Conservation (phyloP, 257 asterid species). For the Ilex aquifolium region DNA sequence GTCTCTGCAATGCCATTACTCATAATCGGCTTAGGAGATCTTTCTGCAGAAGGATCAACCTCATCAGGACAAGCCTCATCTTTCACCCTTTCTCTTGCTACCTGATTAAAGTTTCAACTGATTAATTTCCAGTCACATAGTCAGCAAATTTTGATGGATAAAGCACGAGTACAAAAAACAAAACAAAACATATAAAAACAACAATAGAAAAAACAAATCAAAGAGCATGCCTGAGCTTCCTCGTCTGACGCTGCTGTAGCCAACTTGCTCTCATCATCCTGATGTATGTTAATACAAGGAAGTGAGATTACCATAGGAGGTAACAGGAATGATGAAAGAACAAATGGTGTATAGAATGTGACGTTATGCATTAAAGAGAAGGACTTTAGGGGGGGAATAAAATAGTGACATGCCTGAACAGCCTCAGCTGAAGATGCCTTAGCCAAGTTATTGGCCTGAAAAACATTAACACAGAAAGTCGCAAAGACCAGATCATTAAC, state of each 20-base stretch:
- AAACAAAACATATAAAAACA: too few relatives aligned
- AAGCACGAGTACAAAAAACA: background rate
- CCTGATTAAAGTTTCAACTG: constrained; percentile 34
- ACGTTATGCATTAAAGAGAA: background rate
- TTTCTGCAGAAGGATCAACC: constrained; percentile 23
- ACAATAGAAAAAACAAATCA: background rate
- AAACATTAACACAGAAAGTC: background rate
- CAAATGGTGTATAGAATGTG: background rate
- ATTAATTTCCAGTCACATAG: background rate
- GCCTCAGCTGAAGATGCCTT: constrained; percentile 8
- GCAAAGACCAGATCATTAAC: too few relatives aligned
- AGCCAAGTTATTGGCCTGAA: constrained; percentile 16
- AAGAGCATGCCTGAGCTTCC: constrained; percentile 14
- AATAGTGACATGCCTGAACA: constrained; percentile 14
- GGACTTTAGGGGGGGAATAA: background rate
- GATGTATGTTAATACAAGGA: background rate
- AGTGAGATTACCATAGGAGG: background rate
- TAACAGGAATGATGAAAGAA: background rate
- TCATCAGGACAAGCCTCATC: constrained; percentile 36
- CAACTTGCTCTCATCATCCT: constrained; percentile 17
- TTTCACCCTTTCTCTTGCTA: constrained; percentile 27
- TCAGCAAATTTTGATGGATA: background rate
- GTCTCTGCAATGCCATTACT: constrained; percentile 45
- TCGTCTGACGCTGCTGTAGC: constrained; percentile 13
- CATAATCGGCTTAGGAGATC: constrained; percentile 39